Conservation (phyloP, 495 filamentous ascomycete species). For the Xylaria flabelliformis region DNA sequence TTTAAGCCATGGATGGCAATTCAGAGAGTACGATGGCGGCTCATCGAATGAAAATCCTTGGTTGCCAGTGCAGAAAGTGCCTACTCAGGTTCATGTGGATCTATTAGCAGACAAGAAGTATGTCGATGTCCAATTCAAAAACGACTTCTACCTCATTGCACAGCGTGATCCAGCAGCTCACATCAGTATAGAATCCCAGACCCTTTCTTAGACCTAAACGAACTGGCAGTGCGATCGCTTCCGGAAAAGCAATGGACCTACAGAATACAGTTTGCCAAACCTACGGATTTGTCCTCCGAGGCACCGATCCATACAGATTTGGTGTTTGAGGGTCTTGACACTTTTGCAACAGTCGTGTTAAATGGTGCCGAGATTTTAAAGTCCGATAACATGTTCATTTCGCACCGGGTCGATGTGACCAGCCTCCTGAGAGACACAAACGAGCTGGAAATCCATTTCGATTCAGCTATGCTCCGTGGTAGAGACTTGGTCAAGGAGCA, state of each 20-base stretch:
- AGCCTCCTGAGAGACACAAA: slow-evolving; percentile 36
- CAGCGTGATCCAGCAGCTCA: slow-evolving; percentile 23
- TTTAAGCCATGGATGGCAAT: slow-evolving; percentile 35
- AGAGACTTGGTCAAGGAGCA: slow-evolving; percentile 49
- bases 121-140: too few relatives aligned
- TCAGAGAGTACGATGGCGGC: slow-evolving; percentile 30
- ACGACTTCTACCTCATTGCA: not conserved
- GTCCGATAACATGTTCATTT: slow-evolving; percentile 69
- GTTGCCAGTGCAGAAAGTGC: slow-evolving; percentile 36
- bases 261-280: slow-evolving; percentile 47
- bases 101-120: slow-evolving; percentile 39
- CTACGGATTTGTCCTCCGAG: slow-evolving; percentile 40
- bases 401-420: slow-evolving; percentile 55
- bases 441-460: slow-evolving; percentile 51
- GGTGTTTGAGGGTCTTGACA: slow-evolving; percentile 70
- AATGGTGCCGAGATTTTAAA: slow-evolving; percentile 62
- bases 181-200: slow-evolving; percentile 54
- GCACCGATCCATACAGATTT: slow-evolving; percentile 48
- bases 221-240: slow-evolving; percentile 70
- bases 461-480: slow-evolving; percentile 49
- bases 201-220: slow-evolving; percentile 73
- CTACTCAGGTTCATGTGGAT: slow-evolving; percentile 41
- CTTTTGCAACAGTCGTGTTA: slow-evolving; percentile 65
- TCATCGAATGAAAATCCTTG: slow-evolving; percentile 28
- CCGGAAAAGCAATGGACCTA: slow-evolving; percentile 71